Base-by-base conservation (phyloP, 352 stramenopile species). In the Phytophthora hybrid region DNA sequence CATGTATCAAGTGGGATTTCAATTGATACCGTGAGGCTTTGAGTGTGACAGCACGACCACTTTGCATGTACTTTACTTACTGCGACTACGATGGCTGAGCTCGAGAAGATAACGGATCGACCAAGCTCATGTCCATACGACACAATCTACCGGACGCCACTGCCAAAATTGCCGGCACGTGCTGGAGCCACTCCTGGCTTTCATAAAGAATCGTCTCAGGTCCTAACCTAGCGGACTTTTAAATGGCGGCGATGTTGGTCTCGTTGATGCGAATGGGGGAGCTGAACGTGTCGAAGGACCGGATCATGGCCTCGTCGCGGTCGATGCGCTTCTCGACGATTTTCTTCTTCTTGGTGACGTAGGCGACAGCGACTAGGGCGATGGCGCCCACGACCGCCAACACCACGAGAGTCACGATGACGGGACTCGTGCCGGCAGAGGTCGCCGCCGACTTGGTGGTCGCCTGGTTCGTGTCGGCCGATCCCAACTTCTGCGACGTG, bases 221-320 rank as follows among this genome's bases (percentile, higher is more conserved):
- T 16, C 37, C 26, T 31, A 31, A 31, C 26, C 26, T 31, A 31
- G 29, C 29, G 14, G 32, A 61, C 55, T 26, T 49, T 10, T 72
- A 83, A 41, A 83, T 76, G 62, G 74, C 68, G 54, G 77, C 77
- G 46, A 83, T 83, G 21, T 59, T 59, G 55, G 66, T 77, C 41
- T 71, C 59, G 21, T 73, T 63, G 41, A 81, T 69, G 31, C 63
- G 52, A 23, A 82, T 44, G 5, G 75, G 75, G 4, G 75, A 79
- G 57, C 63, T 76, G 47, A 68, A 72, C 14, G 59, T 77, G 56
- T 79, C 75, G 23, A 82, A 82, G 11, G 75, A 73, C 29, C 59
- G 66, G 18, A 57, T 62, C 47, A 76, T 60, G 26, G 67, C 68
- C 14, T 67, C 63, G 47, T 79, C 67, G 8, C 55, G 71, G 46